Percentiles rank a stretch among this genome's conserved stretches.
These are phyloP conservation scores for Prunus davidiana DNA, from an alignment of 306 rosid genomes.

Conservation along the genomic window DNA sequence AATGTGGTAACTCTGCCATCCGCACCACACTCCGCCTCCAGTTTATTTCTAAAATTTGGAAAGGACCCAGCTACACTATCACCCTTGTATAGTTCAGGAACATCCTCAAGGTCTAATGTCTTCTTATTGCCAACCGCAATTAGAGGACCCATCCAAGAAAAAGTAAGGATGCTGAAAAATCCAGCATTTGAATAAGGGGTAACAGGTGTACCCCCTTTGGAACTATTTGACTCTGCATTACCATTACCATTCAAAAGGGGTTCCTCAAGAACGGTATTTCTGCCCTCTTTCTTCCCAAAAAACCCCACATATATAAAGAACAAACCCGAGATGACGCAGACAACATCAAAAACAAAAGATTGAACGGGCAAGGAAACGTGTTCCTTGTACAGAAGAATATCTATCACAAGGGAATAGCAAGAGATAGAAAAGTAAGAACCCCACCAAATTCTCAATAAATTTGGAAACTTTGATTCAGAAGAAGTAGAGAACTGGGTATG, in stretches of 20 bases:
- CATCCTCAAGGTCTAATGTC: conserved; percentile 69
- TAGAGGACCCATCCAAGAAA: conserved; percentile 73
- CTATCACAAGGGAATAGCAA: conserved; percentile 43
- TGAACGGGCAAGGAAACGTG: conserved; percentile 26
- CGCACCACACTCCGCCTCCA: conserved; percentile 46
- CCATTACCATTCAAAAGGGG: too few relatives aligned
- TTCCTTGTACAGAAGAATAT: conserved; percentile 34
- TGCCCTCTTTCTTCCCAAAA: too few relatives aligned
- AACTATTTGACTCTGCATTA: too few relatives aligned
- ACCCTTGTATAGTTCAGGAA: conserved; percentile 53
- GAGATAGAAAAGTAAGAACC: conserved; percentile 45
- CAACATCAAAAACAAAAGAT: too few relatives aligned
- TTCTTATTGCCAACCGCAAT: conserved; percentile 59
- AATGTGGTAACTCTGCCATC: conserved; percentile 42
- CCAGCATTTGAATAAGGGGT: conserved; percentile 36
- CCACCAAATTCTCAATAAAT: conserved; percentile 52
- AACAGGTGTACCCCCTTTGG: too few relatives aligned
- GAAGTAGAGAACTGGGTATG: conserved; percentile 17
- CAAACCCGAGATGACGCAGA: too few relatives aligned
- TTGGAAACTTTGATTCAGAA: conserved; percentile 21
- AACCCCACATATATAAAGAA: too few relatives aligned
- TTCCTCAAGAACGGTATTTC: too few relatives aligned
- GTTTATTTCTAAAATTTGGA: conserved; percentile 41
- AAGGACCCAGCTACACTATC: conserved; percentile 53
- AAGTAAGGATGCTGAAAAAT: conserved; percentile 62